These are phyloP conservation scores for Exophiala aquamarina DNA, from an alignment of 2,329 filamentous ascomycete genomes.

Conservation along the genomic window DNA sequence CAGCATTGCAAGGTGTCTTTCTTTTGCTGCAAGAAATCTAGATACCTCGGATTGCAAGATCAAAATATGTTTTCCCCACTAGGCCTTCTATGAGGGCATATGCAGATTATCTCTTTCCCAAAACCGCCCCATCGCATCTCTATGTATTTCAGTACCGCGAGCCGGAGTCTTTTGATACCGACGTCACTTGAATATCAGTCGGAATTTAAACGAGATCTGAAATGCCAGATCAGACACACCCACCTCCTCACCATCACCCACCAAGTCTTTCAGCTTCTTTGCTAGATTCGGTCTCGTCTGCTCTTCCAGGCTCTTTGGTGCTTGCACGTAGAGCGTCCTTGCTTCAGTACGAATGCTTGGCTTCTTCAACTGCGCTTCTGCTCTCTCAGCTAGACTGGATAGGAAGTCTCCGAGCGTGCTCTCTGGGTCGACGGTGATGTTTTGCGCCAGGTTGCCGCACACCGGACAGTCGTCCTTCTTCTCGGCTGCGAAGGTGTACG, in stretches of 20 bases:
- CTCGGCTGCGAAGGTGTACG: slow-evolving; percentile 93
- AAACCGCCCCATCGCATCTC: too few species aligned
- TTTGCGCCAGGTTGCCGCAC: slow-evolving; percentile 79
- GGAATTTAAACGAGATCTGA: slow-evolving; percentile 67
- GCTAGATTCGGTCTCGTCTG: slow-evolving; percentile 79
- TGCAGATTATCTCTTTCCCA: too few species aligned
- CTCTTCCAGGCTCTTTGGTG: slow-evolving; percentile 76
- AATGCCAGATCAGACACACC: slow-evolving; percentile 93
- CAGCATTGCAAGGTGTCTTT: slow-evolving; percentile 18
- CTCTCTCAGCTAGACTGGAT: slow-evolving; percentile 75
- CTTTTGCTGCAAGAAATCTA: slow-evolving; percentile 3
- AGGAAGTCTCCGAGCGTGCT: slow-evolving; percentile 80
- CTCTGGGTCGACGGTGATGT: slow-evolving; percentile 68
- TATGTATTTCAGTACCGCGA: too few species aligned
- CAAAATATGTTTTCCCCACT: background rate
- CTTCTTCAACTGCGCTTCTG: slow-evolving; percentile 91
- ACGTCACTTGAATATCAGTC: slow-evolving; percentile 47
- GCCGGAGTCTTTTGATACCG: too few species aligned
- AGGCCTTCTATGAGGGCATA: too few species aligned
- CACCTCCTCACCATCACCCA: slow-evolving; percentile 81
- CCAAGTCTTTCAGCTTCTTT: slow-evolving; percentile 73
- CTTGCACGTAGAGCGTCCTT: slow-evolving; percentile 88
- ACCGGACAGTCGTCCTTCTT: slow-evolving; percentile 94
- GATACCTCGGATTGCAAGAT: slow-evolving; percentile 22
- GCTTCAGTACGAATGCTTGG: slow-evolving; percentile 78